Evolutionary conservation across 805 yeast species (phyloP).

Genomic region (Monosporozyma unispora): DNA sequence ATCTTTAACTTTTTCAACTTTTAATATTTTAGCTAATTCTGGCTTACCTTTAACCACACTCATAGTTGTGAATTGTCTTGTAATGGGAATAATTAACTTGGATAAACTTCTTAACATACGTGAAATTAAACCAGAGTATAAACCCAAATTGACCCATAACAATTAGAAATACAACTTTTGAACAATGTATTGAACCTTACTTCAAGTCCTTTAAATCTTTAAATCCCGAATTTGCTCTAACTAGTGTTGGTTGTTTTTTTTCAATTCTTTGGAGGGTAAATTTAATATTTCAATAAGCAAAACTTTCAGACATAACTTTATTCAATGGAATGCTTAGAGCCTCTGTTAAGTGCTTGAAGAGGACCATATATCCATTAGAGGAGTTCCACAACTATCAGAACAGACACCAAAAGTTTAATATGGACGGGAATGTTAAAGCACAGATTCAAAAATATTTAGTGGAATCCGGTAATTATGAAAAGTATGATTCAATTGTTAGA

Average conservation of each 20-base stretch:
- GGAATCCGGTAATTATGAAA: conserved; percentile 72
- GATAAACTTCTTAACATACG: not conserved
- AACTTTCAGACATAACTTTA: not conserved
- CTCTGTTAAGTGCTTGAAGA: not conserved
- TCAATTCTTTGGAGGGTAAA: not conserved
- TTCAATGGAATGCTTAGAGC: not conserved
- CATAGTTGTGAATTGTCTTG: conserved; percentile 10
- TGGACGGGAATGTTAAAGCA: conserved; percentile 33
- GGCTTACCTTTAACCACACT: conserved; percentile 29
- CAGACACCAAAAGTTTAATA: not conserved
- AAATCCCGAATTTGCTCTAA: not conserved
- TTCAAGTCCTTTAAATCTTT: not conserved
- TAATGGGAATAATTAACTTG: not conserved
- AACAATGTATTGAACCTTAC: not conserved
- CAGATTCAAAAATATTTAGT: conserved; percentile 65
- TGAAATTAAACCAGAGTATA: not conserved
- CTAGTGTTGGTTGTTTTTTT: not conserved
- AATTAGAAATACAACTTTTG: not conserved
- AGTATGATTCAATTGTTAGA: conserved; percentile 24
- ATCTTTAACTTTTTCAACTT: conserved; percentile 23
- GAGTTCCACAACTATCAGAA: not conserved
- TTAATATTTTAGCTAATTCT: conserved; percentile 29
- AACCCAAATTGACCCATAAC: not conserved
- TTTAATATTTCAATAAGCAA: not conserved
- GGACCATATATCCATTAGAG: not conserved